Evolutionary conservation across 768 basidiomycete genomes (phyloP), one percentile per base, ranked within the genome.

Genomic region (Cantharellus anzutake): DNA sequence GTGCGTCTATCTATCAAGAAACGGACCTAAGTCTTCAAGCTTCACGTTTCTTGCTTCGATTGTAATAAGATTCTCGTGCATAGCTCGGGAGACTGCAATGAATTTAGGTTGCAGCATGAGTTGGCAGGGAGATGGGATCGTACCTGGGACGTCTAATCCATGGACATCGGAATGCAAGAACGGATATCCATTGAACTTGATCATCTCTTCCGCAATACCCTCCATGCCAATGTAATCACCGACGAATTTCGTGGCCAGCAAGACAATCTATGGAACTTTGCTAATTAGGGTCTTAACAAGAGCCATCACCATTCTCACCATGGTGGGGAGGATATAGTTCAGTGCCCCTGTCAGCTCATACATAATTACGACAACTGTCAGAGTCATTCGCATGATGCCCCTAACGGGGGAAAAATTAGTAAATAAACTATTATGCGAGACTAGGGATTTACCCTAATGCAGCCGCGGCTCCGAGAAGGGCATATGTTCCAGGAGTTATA

Each of bases 351-450:
- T 99, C 20, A 99, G 76, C 67, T 98, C 94, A 69, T 97, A 98
- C 92, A 99, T 98, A 70, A 99, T 93, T 41, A 98, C 96, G 4
- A 98, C 96, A 3, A 99, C 92, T 0, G 93, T 90, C 37, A 98
- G 91, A 0, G 96, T 99, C 60, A 98, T 87, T 65, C 93, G 80
- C 79, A 97, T 99, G 58, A 98, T 82, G 41, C 96, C 94, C 59
- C 96, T 94, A 66, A 41, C 52, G 59, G 58, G 40, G 5, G 37
- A 37, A 51, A 50, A 20, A 48, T 42, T 35, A 16, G 51, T 34
- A 34, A 58, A 5, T 11, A 2, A 14, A 14, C 52, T 55, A 35
- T 55, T 55, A 11, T 11, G 11, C 7, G 35, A 37, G 52, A 7
- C 35, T 7, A 55, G 7, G 52, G 38, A 63, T 75, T 63, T 60